These are phyloP conservation scores for Coprinopsis strossmayeri DNA, from an alignment of 768 basidiomycete genomes.

Conservation along the genomic window DNA sequence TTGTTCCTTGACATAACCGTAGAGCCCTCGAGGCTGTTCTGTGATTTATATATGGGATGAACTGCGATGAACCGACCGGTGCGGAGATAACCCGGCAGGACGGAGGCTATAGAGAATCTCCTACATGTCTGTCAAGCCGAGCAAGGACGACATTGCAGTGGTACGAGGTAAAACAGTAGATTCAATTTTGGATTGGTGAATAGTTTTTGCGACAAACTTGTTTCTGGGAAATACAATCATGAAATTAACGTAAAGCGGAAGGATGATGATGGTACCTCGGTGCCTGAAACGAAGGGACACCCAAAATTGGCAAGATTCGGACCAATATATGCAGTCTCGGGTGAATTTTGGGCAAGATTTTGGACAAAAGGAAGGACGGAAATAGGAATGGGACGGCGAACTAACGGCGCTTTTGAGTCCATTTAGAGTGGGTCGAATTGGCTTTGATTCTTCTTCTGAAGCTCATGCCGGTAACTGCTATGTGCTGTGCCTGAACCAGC, in stretches of 20 bases:
- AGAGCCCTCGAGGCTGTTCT: background rate
- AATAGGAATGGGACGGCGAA: background rate
- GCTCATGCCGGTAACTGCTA: constrained; percentile 8
- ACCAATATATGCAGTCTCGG: background rate
- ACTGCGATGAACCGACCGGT: background rate
- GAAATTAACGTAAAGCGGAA: constrained; percentile 6
- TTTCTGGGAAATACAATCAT: background rate
- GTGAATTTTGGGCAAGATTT: background rate
- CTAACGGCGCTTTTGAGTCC: background rate
- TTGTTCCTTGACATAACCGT: no score
- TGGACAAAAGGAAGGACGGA: background rate
- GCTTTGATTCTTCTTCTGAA: constrained; percentile 10
- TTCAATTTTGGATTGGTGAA: no score
- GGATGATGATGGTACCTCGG: constrained; percentile 11
- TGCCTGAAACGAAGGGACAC: constrained; percentile 8
- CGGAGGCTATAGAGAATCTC: background rate
- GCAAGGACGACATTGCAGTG: no score
- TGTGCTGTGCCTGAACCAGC: constrained; percentile 12
- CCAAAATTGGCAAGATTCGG: background rate
- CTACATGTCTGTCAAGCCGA: no score
- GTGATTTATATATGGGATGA: background rate
- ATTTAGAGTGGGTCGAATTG: constrained; percentile 8
- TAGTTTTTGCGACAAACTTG: background rate
- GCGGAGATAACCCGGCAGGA: background rate
- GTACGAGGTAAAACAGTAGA: background rate